Evolutionary conservation across 768 basidiomycete species (phyloP).

Genomic region (Amanita jacksonii): DNA sequence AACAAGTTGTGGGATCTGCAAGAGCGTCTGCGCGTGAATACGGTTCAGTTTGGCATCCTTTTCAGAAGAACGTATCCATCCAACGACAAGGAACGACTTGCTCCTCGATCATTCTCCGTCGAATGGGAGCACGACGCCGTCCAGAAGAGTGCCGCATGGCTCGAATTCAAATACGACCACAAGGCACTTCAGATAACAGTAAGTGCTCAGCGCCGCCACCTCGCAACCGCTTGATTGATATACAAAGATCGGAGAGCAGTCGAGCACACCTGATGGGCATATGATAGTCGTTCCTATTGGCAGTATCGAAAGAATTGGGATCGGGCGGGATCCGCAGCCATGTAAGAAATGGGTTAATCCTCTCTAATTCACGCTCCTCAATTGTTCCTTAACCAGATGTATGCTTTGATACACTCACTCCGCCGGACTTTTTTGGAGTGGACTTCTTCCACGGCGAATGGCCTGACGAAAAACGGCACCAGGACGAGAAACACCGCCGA

Average conservation of each 20-base stretch:
- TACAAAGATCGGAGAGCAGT: constrained; percentile 47
- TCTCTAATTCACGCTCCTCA: no score
- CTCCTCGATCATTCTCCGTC: constrained; percentile 49
- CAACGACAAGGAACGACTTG: constrained; percentile 19
- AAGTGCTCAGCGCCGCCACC: constrained; percentile 12
- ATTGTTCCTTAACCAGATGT: constrained; percentile 32
- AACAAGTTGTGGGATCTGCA: constrained; percentile 33
- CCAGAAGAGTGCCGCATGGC: constrained; percentile 1
- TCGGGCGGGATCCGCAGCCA: constrained; percentile 55
- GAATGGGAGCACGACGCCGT: constrained; percentile 42
- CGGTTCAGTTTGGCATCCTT: constrained; percentile 60
- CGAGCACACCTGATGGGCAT: constrained; percentile 39
- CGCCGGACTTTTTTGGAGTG: constrained; percentile 54
- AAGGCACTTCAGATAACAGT: constrained; percentile 58
- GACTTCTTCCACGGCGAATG: constrained; percentile 42
- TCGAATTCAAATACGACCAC: constrained; percentile 60
- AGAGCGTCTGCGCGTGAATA: constrained; percentile 43
- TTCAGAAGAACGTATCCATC: constrained; percentile 29
- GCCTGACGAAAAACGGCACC: constrained; percentile 42
- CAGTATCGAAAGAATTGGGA: constrained; percentile 49
- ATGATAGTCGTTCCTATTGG: constrained; percentile 46
- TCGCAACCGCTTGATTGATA: no score
- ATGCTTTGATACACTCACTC: constrained; percentile 57
- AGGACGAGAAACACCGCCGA: no score
- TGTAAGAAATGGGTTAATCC: no score